These are phyloP conservation scores for Leccinum subspadiceum DNA, from an alignment of 1,284 basidiomycete genomes.

Conservation along the genomic window DNA sequence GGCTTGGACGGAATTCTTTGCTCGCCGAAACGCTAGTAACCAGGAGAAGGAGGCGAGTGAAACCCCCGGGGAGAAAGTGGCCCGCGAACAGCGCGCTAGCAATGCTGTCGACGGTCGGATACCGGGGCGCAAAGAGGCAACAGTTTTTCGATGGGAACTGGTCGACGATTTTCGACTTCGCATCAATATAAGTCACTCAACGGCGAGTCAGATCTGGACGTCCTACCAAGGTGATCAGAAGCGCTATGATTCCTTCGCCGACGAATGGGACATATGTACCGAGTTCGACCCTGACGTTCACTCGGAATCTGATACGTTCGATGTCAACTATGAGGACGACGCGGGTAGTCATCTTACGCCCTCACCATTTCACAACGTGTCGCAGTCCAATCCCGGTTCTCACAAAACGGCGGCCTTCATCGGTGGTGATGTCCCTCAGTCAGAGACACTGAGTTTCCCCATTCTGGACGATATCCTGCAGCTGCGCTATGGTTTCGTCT, in stretches of 20 bases:
- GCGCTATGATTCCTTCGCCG: background rate
- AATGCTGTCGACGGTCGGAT: background rate
- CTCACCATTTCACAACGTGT: no score
- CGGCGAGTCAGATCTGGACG: background rate
- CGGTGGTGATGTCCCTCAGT: no score
- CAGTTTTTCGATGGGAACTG: background rate
- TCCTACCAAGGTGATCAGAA: slow-evolving; percentile 1
- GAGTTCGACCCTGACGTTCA: no score
- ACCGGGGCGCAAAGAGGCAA: background rate
- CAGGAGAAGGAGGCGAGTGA: background rate
- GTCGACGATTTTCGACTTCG: background rate
- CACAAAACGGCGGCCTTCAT: no score
- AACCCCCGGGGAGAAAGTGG: background rate
- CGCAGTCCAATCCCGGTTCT: no score
- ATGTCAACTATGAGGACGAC: no score
- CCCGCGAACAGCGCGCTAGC: background rate
- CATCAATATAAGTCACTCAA: background rate
- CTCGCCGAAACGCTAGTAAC: background rate
- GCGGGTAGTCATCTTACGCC: no score
- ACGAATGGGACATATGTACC: no score
- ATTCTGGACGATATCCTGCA: no score
- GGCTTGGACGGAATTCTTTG: background rate
- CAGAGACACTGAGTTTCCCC: no score
- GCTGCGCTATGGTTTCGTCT: no score
- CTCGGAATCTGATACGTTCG: no score